Percentiles rank a stretch among this genome's conserved stretches.
Conservation (phyloP, 768 basidiomycete species). For the Amylocystis lapponica region DNA sequence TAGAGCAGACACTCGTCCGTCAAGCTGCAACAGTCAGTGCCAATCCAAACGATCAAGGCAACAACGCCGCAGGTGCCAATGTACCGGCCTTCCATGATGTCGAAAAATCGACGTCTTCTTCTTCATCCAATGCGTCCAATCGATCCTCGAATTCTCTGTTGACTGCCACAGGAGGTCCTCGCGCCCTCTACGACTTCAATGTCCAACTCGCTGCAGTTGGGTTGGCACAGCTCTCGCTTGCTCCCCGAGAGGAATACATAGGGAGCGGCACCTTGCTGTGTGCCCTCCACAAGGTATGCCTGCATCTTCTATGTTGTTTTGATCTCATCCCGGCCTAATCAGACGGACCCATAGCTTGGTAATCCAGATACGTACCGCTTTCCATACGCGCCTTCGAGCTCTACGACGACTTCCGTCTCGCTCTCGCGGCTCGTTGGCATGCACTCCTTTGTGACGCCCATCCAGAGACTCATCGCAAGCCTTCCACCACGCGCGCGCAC, state of each 20-base stretch:
- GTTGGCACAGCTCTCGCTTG: slow-evolving; percentile 39
- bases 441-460: slow-evolving; percentile 31
- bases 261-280: slow-evolving; percentile 43
- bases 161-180: slow-evolving; percentile 7
- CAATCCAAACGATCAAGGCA: too few relatives aligned
- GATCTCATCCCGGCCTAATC: slow-evolving; percentile 4
- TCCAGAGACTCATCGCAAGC: slow-evolving; percentile 25
- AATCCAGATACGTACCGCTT: slow-evolving; percentile 28
- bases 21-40: too few relatives aligned
- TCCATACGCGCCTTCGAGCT: slow-evolving; percentile 37
- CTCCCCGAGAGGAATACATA: slow-evolving; percentile 41
- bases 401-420: not conserved
- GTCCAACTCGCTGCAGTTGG: slow-evolving; percentile 36
- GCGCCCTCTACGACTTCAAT: slow-evolving; percentile 22
- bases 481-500: slow-evolving; percentile 13
- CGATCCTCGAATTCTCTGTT: not conserved
- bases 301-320: not conserved
- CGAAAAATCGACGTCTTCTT: too few relatives aligned
- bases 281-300: slow-evolving; percentile 39
- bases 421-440: slow-evolving; percentile 10
- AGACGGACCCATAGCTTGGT: slow-evolving; percentile 25
- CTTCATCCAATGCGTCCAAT: too few relatives aligned
- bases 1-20: slow-evolving; percentile 16
- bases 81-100: too few relatives aligned
- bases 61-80: not conserved